Conservation (phyloP, 805 yeast species). For the Ogataea glucozyma region DNA sequence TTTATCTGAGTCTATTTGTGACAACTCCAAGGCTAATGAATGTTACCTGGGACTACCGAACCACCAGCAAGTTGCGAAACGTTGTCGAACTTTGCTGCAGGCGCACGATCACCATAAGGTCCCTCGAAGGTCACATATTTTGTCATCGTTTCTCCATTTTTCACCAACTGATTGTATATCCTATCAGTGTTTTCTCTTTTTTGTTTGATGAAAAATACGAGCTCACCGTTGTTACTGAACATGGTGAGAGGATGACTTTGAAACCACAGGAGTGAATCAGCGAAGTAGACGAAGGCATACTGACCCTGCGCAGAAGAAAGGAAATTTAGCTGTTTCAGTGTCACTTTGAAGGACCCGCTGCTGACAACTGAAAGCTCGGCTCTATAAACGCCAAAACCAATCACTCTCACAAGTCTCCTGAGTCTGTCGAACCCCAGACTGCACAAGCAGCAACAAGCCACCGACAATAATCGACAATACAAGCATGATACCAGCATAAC, state of each 20-base stretch:
- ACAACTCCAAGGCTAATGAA: conserved; percentile 38
- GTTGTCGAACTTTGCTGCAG: conserved; percentile 49
- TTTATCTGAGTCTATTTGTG: conserved; percentile 27
- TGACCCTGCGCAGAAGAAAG: conserved; percentile 57
- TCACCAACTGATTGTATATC: conserved; percentile 35
- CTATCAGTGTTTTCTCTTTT: conserved; percentile 55
- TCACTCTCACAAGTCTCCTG: conserved; percentile 39
- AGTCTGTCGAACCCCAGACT: conserved; percentile 56
- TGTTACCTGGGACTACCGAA: conserved; percentile 62
- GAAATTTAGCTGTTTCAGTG: conserved; percentile 48
- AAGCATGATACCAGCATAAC: conserved; percentile 61
- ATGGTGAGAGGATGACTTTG: conserved; percentile 75
- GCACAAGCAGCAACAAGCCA: conserved; percentile 41
- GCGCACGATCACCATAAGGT: conserved; percentile 61
- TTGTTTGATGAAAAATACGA: conserved; percentile 45
- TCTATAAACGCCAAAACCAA: conserved; percentile 25
- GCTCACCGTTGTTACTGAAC: conserved; percentile 38
- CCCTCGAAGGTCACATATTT: conserved; percentile 56
- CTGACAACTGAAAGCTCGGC: conserved; percentile 25
- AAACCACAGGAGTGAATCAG: conserved; percentile 53
- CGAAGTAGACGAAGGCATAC: conserved; percentile 58
- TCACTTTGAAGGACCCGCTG: conserved; percentile 43
- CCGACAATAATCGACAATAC: conserved; percentile 34
- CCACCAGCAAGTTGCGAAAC: conserved; percentile 68
- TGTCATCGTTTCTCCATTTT: conserved; percentile 31